Evolutionary conservation across 2,329 filamentous ascomycete genomes (phyloP), one percentile per base, ranked within the genome.

Genomic region (Scopulariopsis brevicaulis): DNA sequence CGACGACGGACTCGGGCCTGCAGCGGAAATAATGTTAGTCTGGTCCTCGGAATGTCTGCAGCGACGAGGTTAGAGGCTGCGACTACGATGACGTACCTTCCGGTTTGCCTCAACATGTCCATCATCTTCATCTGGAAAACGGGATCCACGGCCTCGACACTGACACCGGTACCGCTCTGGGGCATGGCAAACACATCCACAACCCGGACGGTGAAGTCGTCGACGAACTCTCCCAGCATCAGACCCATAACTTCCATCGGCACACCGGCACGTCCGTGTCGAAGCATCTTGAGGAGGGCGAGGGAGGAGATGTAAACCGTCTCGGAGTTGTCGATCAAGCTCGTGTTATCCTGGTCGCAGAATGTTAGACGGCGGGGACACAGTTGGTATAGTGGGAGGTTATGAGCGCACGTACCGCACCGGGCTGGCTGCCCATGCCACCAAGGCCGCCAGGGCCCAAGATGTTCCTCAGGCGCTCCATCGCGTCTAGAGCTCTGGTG

Each of bases 91-190:
- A 62, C 82, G 66, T 78, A 95, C 90, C 94, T 83, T 75, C 94
- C 94, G 59, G 94, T 99, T 79, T 99, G 94, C 68, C 89, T 83
- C 71, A 99, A 79, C 94, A 99, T 97, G 71, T 99, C 94, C 94
- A 99, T 99, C 94, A 99, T 99, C 81, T 96, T 99, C 68, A 91
- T 96, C 77, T 99, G 94, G 74, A 99, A 99, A 37, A 99, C 94
- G 11, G 92, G 91, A 71, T 99, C 94, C 62, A 99, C 94, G 56
- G 94, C 95, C 75, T 99, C 94, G 67, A 99, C 94, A 74, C 90
- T 96, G 65, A 99, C 94, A 65, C 94, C 94, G 1, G 94, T 99
- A 75, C 94, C 94, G 66, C 92, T 96, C 72, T 99, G 94, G 22
- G 94, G 94, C 94, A 99, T 99, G 60, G 94, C 94, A 74, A 99